Evolutionary conservation across 2,329 filamentous ascomycete species (phyloP), one percentile per base, ranked within the genome.

Genomic region (Teratosphaeria pseudoeucalypti): DNA sequence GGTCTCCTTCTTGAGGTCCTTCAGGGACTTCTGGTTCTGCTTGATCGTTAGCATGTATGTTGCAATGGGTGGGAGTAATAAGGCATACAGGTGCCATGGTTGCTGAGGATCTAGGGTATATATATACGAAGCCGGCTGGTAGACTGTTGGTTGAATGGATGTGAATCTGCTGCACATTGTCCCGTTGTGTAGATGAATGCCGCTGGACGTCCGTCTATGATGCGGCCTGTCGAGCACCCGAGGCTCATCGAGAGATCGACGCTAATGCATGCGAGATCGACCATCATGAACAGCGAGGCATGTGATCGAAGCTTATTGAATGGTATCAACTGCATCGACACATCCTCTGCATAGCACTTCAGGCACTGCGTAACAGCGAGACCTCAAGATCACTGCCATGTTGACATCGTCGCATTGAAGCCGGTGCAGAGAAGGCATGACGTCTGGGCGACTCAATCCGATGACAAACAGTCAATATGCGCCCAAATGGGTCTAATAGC

Each of bases 21-120:
- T 68, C 55, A 69, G 56, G 26, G 59, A 58, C n/a, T 57, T 58
- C 19, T 63, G 34, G 56, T n/a, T 19, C 43, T 49, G 43, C n/a
- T 19, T 9, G n/a, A 0, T 10, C 7, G 43, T 49, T 26, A 49
- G 19, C 19, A 49, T 49, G 9, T 16, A n/a, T 43, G 6, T 6
- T 49, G 5, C 16, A 23, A 1, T 6, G 43, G 16, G 16, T n/a
- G 19, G 43, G n/a, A 49, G 19, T 10, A n/a, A 10, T 49, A 3
- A 10, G 11, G 43, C 43, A 10, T 49, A 49, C 43, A 19, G 43
- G 43, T 49, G 43, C 43, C 43, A 49, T 49, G 43, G 43, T 49
- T 23, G 43, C 19, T 11, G 43, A 19, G n/a, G 23, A 49, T 23
- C 16, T 49, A 6, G 11, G 37, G 16, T 43, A 43, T 43, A 39